Evolutionary conservation across 2,329 filamentous ascomycete genomes (phyloP).

Genomic region (Sclerotinia subarctica): DNA sequence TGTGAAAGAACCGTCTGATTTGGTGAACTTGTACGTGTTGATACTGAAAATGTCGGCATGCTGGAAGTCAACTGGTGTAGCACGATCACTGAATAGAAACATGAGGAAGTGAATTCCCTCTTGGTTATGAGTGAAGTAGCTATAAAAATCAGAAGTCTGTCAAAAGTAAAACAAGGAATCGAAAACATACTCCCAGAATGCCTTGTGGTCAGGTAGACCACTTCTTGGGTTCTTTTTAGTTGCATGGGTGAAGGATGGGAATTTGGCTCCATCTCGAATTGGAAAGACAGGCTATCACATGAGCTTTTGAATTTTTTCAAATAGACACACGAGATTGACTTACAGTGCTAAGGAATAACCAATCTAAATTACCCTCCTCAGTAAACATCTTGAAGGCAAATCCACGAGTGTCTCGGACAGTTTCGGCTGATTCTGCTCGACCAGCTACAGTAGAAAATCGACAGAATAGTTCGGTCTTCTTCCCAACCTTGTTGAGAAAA

Average conservation of each 20-base stretch:
- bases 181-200: neutral
- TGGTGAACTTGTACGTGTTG: constrained; percentile 49
- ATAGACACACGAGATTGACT: constrained; percentile 64
- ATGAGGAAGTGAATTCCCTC: constrained; percentile 12
- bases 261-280: constrained; percentile 57
- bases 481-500: neutral
- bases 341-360: constrained; percentile 33
- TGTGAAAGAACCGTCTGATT: constrained; percentile 45
- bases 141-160: neutral
- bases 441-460: constrained; percentile 54
- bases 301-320: constrained; percentile 34
- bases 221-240: constrained; percentile 62
- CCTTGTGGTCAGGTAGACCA: constrained; percentile 3
- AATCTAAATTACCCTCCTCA: constrained; percentile 48
- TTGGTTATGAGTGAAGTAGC: constrained; percentile 8
- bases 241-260: constrained; percentile 68
- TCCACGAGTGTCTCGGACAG: constrained; percentile 45
- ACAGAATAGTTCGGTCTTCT: constrained; percentile 34
- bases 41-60: constrained; percentile 28
- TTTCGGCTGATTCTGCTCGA: constrained; percentile 46
- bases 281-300: neutral
- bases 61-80: neutral
- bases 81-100: constrained; percentile 13
- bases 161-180: constrained; percentile 45
- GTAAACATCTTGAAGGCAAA: constrained; percentile 51